Conservation (phyloP, 306 rosid species). For the barrel medic (Medicago truncatula) region MtrunA17r5.0-ANR NC_053044.1:30503501-30504000, state of each 20-base stretch:
- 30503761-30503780: constrained; percentile 73
- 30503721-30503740: constrained; percentile 59
- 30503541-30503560: constrained; percentile 1
- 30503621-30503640: constrained; percentile 9
- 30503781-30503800: constrained; percentile 81
- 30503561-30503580: constrained; percentile 2
- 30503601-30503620: constrained; percentile 4
- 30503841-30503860: constrained; percentile 25
- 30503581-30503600: not conserved
- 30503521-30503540: not conserved
- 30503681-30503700: constrained; percentile 2
- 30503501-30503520: constrained; percentile 8
- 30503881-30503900: constrained; percentile 28
- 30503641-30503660: not conserved
- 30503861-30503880: constrained; percentile 27
- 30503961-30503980: constrained; percentile 71
- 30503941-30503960: constrained; percentile 86
- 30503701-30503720: constrained; percentile 35
- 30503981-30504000: constrained; percentile 79
- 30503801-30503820: constrained; percentile 52
- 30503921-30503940: constrained; percentile 43
- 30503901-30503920: constrained; percentile 19
- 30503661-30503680: not conserved
- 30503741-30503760: constrained; percentile 66
- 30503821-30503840: not conserved